phyloP scores from a whole-genome alignment of 139 green algal genomes.

The Monoraphidium neglectum region DNA sequence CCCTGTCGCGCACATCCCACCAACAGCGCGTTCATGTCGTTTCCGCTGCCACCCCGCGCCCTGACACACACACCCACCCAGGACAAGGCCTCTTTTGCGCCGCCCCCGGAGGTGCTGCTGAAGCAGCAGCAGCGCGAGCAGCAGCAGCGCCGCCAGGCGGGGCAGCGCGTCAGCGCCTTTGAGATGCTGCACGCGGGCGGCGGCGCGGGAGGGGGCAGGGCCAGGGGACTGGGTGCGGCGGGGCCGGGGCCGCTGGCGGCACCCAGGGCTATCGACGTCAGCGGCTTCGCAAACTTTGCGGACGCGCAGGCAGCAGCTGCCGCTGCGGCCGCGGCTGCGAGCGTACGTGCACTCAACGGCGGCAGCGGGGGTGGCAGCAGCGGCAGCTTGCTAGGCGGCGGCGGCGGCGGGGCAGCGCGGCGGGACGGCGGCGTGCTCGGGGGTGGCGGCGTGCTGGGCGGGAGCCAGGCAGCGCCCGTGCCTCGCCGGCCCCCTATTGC shows the following conservation, averaged over 20 bases:
- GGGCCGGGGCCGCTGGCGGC: constrained; percentile 9
- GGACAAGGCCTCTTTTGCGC: constrained; percentile 46
- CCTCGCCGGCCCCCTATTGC: not conserved
- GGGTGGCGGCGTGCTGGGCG: constrained; percentile 12
- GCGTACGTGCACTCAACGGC: not conserved
- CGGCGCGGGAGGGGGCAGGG: constrained; percentile 5
- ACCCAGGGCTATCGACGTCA: constrained; percentile 19
- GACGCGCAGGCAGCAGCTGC: not conserved
- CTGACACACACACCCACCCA: not conserved
- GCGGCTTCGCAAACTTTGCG: constrained; percentile 2
- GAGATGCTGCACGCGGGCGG: constrained; percentile 15
- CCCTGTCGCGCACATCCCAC: no score
- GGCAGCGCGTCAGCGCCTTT: constrained; percentile 19
- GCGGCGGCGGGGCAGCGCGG: not conserved
- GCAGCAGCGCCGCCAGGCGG: not conserved
- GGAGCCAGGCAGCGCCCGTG: not conserved
- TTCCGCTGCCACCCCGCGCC: not conserved
- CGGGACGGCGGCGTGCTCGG: not conserved
- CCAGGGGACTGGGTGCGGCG: not conserved
- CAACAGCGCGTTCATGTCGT: no score
- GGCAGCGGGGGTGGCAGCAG: no score
- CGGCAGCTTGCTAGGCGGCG: no score
- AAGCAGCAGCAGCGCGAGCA: not conserved
- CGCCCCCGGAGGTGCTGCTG: constrained; percentile 4
- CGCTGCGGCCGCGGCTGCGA: not conserved